Conservation (phyloP, 1,139 yeast genomes). For the Nakaseomyces kungkrabaensis region DNA sequence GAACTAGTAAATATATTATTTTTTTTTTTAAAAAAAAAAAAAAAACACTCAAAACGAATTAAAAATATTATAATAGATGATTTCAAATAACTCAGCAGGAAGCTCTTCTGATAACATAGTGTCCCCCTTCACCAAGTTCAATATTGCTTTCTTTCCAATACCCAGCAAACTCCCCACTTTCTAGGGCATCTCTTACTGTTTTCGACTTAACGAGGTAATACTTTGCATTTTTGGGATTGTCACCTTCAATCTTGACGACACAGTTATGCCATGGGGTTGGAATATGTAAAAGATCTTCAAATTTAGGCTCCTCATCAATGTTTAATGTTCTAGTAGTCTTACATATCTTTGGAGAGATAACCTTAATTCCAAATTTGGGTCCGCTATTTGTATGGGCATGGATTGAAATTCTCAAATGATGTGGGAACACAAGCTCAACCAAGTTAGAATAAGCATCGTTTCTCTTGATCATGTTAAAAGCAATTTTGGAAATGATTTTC, state of each 20-base stretch:
- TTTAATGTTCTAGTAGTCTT: constrained; percentile 32
- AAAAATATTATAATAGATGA: too few relatives aligned
- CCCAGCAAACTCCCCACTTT: constrained; percentile 27
- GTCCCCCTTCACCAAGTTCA: constrained; percentile 29
- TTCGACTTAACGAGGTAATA: constrained; percentile 30
- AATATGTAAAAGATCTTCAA: constrained; percentile 45
- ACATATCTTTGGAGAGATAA: constrained; percentile 39
- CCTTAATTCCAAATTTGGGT: constrained; percentile 48
- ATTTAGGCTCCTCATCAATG: constrained; percentile 32
- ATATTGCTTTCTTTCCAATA: constrained; percentile 27
- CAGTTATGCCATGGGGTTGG: constrained; percentile 64
- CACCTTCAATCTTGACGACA: constrained; percentile 36
- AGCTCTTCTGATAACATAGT: constrained; percentile 15
- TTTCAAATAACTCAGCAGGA: background rate
- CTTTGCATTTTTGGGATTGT: constrained; percentile 19
- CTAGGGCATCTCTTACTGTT: constrained; percentile 30
- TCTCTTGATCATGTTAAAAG: constrained; percentile 55
- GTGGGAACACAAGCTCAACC: constrained; percentile 50
- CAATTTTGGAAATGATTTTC: constrained; percentile 42
- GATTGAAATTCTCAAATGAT: constrained; percentile 48
- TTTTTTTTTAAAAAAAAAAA: too few relatives aligned
- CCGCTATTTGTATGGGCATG: constrained; percentile 52
- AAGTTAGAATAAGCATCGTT: constrained; percentile 57
- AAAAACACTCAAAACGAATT: too few relatives aligned
- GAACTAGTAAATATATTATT: too few relatives aligned